Percentiles rank a stretch among this genome's conserved stretches.
These are phyloP conservation scores for Exophiala viscosa DNA, from an alignment of 2,329 filamentous ascomycete genomes.

Conservation along the genomic window DNA sequence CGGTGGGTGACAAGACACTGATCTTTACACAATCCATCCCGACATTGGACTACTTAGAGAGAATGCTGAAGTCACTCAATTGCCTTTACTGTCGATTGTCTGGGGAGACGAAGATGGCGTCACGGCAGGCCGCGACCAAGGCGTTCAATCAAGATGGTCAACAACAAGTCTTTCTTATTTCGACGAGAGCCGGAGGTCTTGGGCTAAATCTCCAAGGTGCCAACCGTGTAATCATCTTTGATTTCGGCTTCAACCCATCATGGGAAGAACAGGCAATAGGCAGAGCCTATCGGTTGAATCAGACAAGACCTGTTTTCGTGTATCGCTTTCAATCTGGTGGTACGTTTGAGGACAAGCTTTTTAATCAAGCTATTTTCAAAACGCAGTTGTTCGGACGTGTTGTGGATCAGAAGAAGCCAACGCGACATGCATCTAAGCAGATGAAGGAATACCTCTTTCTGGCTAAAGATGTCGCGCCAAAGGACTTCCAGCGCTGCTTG, in stretches of 20 bases:
- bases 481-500: slow-evolving; percentile 51
- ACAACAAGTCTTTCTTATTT: slow-evolving; percentile 67
- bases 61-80: slow-evolving; percentile 50
- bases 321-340: slow-evolving; percentile 77
- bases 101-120: slow-evolving; percentile 55
- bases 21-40: slow-evolving; percentile 72
- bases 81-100: slow-evolving; percentile 60
- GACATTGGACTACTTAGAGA: slow-evolving; percentile 66
- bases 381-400: slow-evolving; percentile 73
- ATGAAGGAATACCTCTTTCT: slow-evolving; percentile 55
- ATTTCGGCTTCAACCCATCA: slow-evolving; percentile 75
- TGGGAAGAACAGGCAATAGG: slow-evolving; percentile 85
- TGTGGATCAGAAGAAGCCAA: slow-evolving; percentile 75
- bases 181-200: slow-evolving; percentile 74
- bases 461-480: slow-evolving; percentile 51
- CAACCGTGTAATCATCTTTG: slow-evolving; percentile 81
- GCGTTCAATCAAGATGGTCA: slow-evolving; percentile 60
- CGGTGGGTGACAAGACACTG: slow-evolving; percentile 67
- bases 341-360: slow-evolving; percentile 71
- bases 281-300: slow-evolving; percentile 79
- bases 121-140: slow-evolving; percentile 63
- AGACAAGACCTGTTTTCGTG: slow-evolving; percentile 74
- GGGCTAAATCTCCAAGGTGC: slow-evolving; percentile 81
- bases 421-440: slow-evolving; percentile 60
- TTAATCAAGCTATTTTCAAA: slow-evolving; percentile 77